Conservation (phyloP, 179 eudicot species). For the Nepenthes alata region DNA sequence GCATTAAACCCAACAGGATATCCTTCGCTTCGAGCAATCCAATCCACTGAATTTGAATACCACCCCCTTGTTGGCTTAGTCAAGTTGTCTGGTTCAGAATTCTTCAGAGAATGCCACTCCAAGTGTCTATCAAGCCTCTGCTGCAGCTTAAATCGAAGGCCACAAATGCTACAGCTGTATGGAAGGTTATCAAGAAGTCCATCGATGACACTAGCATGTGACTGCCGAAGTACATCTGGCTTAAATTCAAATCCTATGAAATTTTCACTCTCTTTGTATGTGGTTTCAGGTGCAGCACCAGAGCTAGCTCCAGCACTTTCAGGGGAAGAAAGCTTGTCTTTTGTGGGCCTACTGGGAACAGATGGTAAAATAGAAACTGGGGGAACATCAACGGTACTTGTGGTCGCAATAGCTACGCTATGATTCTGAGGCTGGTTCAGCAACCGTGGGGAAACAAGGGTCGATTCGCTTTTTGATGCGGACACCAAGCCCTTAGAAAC, state of each 20-base stretch:
- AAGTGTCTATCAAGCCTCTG: slow-evolving; percentile 62
- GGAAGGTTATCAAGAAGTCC: slow-evolving; percentile 53
- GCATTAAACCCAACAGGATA: slow-evolving; percentile 17
- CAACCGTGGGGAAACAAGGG: slow-evolving; percentile 17
- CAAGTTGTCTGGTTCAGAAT: slow-evolving; percentile 16
- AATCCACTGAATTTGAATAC: slow-evolving; percentile 45
- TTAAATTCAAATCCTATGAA: slow-evolving; percentile 69
- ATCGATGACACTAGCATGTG: slow-evolving; percentile 54
- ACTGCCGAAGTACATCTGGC: slow-evolving; percentile 56
- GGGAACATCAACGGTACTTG: slow-evolving; percentile 10
- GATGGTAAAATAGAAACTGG: slow-evolving; percentile 15
- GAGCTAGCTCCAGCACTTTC: slow-evolving; percentile 18
- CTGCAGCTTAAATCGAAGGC: slow-evolving; percentile 51
- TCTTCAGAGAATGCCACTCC: slow-evolving; percentile 67
- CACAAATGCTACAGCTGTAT: slow-evolving; percentile 53
- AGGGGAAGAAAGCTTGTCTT: slow-evolving; percentile 22
- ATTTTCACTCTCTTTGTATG: slow-evolving; percentile 23
- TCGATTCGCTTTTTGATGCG: slow-evolving; percentile 41
- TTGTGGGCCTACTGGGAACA: slow-evolving; percentile 12
- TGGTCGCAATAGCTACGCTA: slow-evolving; percentile 17
- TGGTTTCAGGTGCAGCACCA: slow-evolving; percentile 17
- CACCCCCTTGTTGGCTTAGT: slow-evolving; percentile 52
- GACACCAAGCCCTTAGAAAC: slow-evolving; percentile 77
- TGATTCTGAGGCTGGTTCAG: slow-evolving; percentile 16
- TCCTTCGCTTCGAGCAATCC: slow-evolving; percentile 44